These are phyloP conservation scores for Beverwykella pulmonaria DNA, from an alignment of 495 filamentous ascomycete species.

Conservation along the genomic window DNA sequence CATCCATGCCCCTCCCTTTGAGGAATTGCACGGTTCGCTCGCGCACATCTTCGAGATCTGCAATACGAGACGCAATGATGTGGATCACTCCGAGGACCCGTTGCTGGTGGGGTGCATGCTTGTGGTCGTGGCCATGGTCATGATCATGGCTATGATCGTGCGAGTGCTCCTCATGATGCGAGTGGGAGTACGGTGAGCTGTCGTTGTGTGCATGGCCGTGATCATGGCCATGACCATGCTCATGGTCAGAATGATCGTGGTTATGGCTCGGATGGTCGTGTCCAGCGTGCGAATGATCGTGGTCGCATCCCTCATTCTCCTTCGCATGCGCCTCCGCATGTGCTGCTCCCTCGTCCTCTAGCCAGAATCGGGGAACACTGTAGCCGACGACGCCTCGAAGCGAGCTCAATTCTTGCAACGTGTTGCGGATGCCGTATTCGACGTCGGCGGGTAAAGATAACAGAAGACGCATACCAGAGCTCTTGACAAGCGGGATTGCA, in stretches of 20 bases:
- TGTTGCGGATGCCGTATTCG: conserved; percentile 86
- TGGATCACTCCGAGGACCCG: conserved; percentile 49
- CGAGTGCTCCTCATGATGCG: conserved; percentile 13
- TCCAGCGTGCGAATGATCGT: conserved; percentile 37
- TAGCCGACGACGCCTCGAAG: conserved; percentile 85
- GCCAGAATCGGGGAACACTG: conserved; percentile 89
- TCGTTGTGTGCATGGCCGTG: conserved; percentile 16
- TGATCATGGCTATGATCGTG: conserved; percentile 32
- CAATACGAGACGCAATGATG: conserved; percentile 40
- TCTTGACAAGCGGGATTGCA: conserved; percentile 83
- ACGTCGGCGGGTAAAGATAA: conserved; percentile 81
- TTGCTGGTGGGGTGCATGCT: conserved; percentile 30
- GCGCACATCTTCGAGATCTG: conserved; percentile 49
- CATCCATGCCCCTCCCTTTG: conserved; percentile 43
- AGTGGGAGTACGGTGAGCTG: conserved; percentile 11
- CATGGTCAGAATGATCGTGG: neutral
- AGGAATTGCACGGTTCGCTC: conserved; percentile 44
- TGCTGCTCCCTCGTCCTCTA: conserved; percentile 67
- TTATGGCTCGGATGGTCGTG: conserved; percentile 6
- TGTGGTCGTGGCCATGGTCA: conserved; percentile 23
- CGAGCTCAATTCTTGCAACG: conserved; percentile 78
- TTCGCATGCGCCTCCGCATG: conserved; percentile 43
- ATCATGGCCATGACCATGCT: conserved; percentile 12
- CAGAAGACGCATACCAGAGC: conserved; percentile 76
- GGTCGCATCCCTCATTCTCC: conserved; percentile 37